Percentiles rank a stretch among this genome's conserved stretches.
Conservation (phyloP, 495 filamentous ascomycete genomes). For the Achaetomiella virescens region DNA sequence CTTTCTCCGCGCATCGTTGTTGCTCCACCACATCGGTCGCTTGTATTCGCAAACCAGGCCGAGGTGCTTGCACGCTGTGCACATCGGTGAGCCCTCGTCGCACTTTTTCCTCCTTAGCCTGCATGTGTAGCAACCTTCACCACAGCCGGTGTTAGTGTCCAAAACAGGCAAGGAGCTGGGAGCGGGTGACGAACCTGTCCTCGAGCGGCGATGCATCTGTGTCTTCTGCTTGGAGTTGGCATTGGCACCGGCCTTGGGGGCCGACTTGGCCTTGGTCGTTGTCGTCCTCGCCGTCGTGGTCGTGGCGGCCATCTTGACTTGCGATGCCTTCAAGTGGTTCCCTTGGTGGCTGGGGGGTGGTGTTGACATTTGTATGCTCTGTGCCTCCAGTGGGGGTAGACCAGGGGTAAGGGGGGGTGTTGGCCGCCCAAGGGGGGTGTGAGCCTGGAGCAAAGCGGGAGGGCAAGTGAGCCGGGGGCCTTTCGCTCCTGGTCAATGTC, state of each 20-base stretch:
- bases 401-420: slow-evolving; percentile 22
- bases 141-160: slow-evolving; percentile 26
- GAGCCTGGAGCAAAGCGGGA: slow-evolving; percentile 40
- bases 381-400: slow-evolving; percentile 32
- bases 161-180: not conserved
- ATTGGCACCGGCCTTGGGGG: slow-evolving; percentile 45
- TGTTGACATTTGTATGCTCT: slow-evolving; percentile 55
- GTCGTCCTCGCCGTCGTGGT: slow-evolving; percentile 32
- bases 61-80: slow-evolving; percentile 84
- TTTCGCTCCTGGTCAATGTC: slow-evolving; percentile 34
- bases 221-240: slow-evolving; percentile 55
- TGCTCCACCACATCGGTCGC: slow-evolving; percentile 94
- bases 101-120: slow-evolving; percentile 95
- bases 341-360: slow-evolving; percentile 51
- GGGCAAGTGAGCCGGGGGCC: slow-evolving; percentile 30
- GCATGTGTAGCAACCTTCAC: slow-evolving; percentile 91
- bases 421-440: slow-evolving; percentile 20
- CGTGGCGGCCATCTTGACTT: slow-evolving; percentile 52
- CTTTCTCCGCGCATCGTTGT: slow-evolving; percentile 70
- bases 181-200: slow-evolving; percentile 64
- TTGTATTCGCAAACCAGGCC: slow-evolving; percentile 90
- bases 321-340: slow-evolving; percentile 45
- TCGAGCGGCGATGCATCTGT: slow-evolving; percentile 87
- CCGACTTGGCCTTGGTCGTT: slow-evolving; percentile 50
- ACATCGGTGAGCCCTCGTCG: slow-evolving; percentile 82